Evolutionary conservation across 2,329 filamentous ascomycete genomes (phyloP).

Genomic region (Fusarium anthophilum): DNA sequence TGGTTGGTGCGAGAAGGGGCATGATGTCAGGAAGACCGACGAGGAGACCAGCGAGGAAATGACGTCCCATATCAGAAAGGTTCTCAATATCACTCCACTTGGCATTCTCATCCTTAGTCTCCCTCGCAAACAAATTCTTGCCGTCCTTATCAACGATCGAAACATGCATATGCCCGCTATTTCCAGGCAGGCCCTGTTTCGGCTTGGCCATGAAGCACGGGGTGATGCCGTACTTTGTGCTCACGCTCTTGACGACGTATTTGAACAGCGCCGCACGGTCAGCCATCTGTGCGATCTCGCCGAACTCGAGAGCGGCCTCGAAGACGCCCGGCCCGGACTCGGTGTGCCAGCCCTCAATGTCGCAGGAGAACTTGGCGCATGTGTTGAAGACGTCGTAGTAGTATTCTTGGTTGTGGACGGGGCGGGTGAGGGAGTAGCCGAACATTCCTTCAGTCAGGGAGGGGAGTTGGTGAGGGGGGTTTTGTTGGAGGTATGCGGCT

Average conservation of each 20-base stretch:
- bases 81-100: constrained; percentile 78
- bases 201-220: constrained; percentile 99
- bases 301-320: constrained; percentile 93
- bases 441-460: constrained; percentile 94
- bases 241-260: constrained; percentile 89
- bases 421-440: constrained; percentile 87
- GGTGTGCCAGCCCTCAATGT: constrained; percentile 95
- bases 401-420: constrained; percentile 90
- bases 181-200: constrained; percentile 87
- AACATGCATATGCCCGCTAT: constrained; percentile 95
- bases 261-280: constrained; percentile 95
- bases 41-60: constrained; percentile 92
- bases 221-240: constrained; percentile 87
- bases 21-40: constrained; percentile 93
- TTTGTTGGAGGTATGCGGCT: constrained; percentile 76
- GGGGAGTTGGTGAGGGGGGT: constrained; percentile 78
- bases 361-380: constrained; percentile 79
- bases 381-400: constrained; percentile 89
- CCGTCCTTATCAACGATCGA: constrained; percentile 84
- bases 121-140: constrained; percentile 84
- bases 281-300: constrained; percentile 87
- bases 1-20: constrained; percentile 91
- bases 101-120: constrained; percentile 74
- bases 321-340: constrained; percentile 95
- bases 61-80: constrained; percentile 87